Conservation (phyloP, 2,329 filamentous ascomycete species). For the Talaromyces atroroseus region DNA sequence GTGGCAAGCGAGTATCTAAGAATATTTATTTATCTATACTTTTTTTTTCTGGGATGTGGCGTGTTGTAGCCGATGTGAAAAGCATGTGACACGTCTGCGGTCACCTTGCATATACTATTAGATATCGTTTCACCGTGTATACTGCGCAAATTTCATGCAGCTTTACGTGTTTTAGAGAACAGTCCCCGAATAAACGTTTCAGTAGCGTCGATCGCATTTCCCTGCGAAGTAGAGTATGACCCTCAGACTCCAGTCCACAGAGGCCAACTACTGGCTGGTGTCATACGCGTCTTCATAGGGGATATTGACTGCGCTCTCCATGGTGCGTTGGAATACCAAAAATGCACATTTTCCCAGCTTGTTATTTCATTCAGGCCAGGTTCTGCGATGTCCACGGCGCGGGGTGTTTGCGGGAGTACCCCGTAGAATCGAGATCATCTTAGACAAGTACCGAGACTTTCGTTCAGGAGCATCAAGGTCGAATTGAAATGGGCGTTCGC, state of each 20-base stretch:
- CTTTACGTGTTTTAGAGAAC: background rate
- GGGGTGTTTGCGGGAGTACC: background rate
- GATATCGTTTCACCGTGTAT: no score
- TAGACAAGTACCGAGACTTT: constrained; percentile 44
- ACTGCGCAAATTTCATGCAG: background rate
- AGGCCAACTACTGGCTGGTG: background rate
- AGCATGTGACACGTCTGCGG: constrained; percentile 10
- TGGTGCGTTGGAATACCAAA: background rate
- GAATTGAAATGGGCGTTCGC: constrained; percentile 39
- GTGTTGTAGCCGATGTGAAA: background rate
- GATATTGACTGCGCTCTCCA: constrained; percentile 1
- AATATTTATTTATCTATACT: background rate
- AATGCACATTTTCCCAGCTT: background rate
- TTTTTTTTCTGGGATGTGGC: background rate
- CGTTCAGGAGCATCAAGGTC: constrained; percentile 44
- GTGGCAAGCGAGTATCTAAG: background rate
- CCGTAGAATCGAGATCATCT: constrained; percentile 15
- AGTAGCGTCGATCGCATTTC: background rate
- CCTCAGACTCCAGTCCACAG: background rate
- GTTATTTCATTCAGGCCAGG: background rate
- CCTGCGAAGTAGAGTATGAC: background rate
- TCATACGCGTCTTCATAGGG: constrained; percentile 4
- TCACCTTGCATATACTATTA: constrained; percentile 4
- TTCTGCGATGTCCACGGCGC: background rate
- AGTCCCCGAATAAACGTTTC: background rate